A percentile compares a stretch with the other conserved stretches of the same genome.
These are phyloP conservation scores for Patellifolia procumbens DNA, from an alignment of 179 eudicot species.

Conservation along the genomic window DNA sequence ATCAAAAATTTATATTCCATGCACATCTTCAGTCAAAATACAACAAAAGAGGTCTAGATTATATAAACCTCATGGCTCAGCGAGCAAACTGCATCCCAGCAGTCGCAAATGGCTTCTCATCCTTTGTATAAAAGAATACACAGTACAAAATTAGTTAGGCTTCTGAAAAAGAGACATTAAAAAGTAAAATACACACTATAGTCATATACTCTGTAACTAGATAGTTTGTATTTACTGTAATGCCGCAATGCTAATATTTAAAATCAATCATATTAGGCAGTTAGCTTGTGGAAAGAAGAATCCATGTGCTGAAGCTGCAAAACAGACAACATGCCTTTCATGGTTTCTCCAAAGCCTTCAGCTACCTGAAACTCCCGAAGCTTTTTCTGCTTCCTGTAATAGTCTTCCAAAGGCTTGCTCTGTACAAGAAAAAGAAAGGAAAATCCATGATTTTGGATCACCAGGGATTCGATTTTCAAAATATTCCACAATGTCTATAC, in stretches of 20 bases:
- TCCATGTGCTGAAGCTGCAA: conserved; percentile 81
- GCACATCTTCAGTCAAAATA: no score
- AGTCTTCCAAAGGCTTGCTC: conserved; percentile 85
- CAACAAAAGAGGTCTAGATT: no score
- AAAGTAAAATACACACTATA: no score
- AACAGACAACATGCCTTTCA: conserved; percentile 87
- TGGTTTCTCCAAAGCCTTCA: conserved; percentile 74
- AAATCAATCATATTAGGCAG: conserved; percentile 45
- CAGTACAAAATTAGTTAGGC: no score
- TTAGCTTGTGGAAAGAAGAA: conserved; percentile 61
- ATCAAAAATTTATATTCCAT: no score
- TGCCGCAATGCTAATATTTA: neutral
- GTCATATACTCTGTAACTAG: neutral
- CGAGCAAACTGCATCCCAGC: no score
- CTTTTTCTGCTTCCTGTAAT: conserved; percentile 75
- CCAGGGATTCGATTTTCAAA: neutral
- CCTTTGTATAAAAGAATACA: no score
- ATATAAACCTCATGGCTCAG: no score
- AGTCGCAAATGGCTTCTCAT: no score
- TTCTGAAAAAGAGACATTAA: no score
- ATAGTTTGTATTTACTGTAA: neutral
- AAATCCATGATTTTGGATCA: neutral
- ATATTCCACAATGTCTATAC: neutral
- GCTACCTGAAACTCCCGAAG: conserved; percentile 78
- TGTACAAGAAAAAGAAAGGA: conserved; percentile 23